Base-by-base conservation (phyloP, 169 alveolate genomes). In the Plasmodium billcollinsi region DNA sequence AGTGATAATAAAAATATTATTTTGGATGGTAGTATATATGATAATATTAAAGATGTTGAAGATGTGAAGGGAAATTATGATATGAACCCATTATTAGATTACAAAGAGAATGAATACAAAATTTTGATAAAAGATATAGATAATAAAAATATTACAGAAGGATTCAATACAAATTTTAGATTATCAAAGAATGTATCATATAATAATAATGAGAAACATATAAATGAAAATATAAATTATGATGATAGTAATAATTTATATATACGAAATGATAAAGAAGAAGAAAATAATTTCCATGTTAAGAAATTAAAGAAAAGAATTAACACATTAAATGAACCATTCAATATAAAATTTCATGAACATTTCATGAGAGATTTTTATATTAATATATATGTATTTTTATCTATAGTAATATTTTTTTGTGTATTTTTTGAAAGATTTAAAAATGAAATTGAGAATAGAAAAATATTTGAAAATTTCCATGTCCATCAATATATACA, bases 371-470 rank as follows among this genome's bases (percentile, higher is more conserved):
- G 92, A 9, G 92, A 85, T 24, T 85, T 85, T 65, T 85, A 85
- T 65, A 85, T 85, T 62, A 85, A 85, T 33, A 71, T 85, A 66
- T 85, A 71, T 24, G 58, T 85, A 45, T 85, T 85, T 52, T 73
- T 85, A 54, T 85, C 92, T 15, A 24, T 85, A 62, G 74, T 85
- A 26, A 85, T 85, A 20, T 85, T 71, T 61, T 85, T 85, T 71
- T 85, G 92, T 18, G 92, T 85, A 29, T 85, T 85, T 50, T 85
- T 71, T 71, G 92, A 85, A n/a, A 43, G 59, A 20, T 26, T 85
- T 59, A 59, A 73, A 29, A 85, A 85, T 50, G 92, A 85, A 85
- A 71, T 85, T 3, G 71, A 70, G 14, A 24, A 85, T 63, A 85
- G 74, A 26, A 85, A 85, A 54, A 21, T 85, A 2, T 85, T 85